Conservation (phyloP, 2,329 filamentous ascomycete species). For the Fusarium phyllophilum region DNA sequence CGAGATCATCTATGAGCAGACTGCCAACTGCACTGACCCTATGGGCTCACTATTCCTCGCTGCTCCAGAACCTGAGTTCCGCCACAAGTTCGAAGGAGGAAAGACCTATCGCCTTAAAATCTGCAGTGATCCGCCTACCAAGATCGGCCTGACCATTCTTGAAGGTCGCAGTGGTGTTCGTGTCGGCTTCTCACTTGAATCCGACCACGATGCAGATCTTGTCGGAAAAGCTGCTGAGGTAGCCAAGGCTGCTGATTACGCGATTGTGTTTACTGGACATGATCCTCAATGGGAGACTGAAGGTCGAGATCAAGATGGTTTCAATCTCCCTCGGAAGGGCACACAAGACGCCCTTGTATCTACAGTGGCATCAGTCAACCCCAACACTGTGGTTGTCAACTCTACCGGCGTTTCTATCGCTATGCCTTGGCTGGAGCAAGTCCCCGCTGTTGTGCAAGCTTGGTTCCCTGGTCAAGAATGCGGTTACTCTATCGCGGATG, state of each 20-base stretch:
- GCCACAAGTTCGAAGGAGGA: constrained; percentile 35
- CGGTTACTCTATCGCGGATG: constrained; percentile 73
- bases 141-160: constrained; percentile 44
- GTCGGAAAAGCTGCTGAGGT: constrained; percentile 62
- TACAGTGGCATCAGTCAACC: constrained; percentile 65
- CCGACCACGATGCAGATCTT: constrained; percentile 47
- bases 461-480: constrained; percentile 77
- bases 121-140: constrained; percentile 42
- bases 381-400: constrained; percentile 69
- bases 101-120: constrained; percentile 44
- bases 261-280: constrained; percentile 66
- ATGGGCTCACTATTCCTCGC: constrained; percentile 46
- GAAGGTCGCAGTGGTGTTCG: constrained; percentile 45
- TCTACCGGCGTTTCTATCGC: constrained; percentile 70
- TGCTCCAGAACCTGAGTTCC: constrained; percentile 42
- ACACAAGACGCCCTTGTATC: constrained; percentile 65
- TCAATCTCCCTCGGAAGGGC: constrained; percentile 68
- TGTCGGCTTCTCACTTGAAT: constrained; percentile 45
- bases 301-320: constrained; percentile 75
- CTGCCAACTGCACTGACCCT: constrained; percentile 41
- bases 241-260: constrained; percentile 68
- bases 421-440: constrained; percentile 64
- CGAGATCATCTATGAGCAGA: constrained; percentile 44
- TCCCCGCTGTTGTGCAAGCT: constrained; percentile 69
- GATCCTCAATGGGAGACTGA: constrained; percentile 60